Base-by-base conservation (phyloP, 768 basidiomycete species). In the Boletellus emodensis region DNA sequence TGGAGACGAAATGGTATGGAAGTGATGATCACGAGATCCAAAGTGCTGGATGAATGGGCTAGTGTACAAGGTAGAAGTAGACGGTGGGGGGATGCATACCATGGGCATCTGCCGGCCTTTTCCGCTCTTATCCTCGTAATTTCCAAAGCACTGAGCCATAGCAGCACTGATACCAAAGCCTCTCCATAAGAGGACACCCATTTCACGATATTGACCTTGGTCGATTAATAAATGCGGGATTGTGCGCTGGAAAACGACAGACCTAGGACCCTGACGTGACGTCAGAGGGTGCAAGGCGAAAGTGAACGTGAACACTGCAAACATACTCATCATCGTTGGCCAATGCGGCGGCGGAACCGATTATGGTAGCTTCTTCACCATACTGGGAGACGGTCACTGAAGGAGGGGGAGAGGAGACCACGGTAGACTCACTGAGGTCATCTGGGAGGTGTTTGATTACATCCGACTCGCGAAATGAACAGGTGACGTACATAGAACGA, bases 41-140 rank as follows among this genome's bases (percentile, higher is more conserved):
- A 93, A 92, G 62, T 97, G 94, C 81, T 92, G 26, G 20, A 53
- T 37, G 59, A 53, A 48, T 42, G 44, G n/a, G 35, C 56, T n/a
- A 56, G 46, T 10, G 32, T 20, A 20, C 12, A 11, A 26, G 32
- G 22, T 30, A 15, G 30, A 32, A 39, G 1, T 4, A 26, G 34
- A 15, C 20, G 37, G 8, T 4, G 4, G 6, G 40, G 13, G 13
- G 36, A 10, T 6, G 65, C 78, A 49, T 76, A 91, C 90, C 53
- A 94, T 89, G 12, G 93, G 93, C 93, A 96, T 95, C 63, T 94
- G 91, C 33, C 90, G 78, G 15, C 94, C 93, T 63, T 93, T 94
- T 8, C 86, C 83, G 11, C 83, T 79, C 11, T 67, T 76, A 65
- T 97, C 94, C 53, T 90, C 81, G 58, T 82, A 71, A 57, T 90